Evolutionary conservation across 1,284 basidiomycete genomes (phyloP).

Genomic region (Cutaneotrichosporon spelunceum): DNA sequence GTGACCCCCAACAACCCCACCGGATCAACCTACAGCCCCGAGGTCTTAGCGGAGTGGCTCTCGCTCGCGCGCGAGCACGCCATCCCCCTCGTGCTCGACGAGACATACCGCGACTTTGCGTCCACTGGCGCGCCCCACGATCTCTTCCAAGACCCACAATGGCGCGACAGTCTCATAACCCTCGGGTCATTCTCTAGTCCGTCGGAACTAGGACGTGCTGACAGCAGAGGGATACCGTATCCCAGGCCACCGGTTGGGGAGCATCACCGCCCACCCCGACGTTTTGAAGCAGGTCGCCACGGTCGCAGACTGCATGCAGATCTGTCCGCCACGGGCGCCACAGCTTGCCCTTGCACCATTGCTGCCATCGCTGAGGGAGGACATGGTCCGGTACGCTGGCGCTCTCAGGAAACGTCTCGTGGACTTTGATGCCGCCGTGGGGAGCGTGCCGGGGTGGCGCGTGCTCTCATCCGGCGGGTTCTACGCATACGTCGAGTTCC

Average conservation of each 20-base stretch:
- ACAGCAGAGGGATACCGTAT: slow-evolving; percentile 73
- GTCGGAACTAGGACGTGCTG: slow-evolving; percentile 15
- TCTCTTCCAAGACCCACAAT: slow-evolving; percentile 54
- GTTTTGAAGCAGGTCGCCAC: slow-evolving; percentile 61
- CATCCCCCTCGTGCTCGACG: slow-evolving; percentile 77
- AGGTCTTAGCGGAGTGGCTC: slow-evolving; percentile 63
- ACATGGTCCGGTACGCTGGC: slow-evolving; percentile 57
- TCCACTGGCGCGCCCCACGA: slow-evolving; percentile 43
- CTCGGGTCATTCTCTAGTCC: slow-evolving; percentile 66
- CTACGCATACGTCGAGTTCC: slow-evolving; percentile 72
- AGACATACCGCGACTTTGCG: slow-evolving; percentile 84
- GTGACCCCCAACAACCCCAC: slow-evolving; percentile 64
- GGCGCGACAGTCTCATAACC: slow-evolving; percentile 66
- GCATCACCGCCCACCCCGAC: slow-evolving; percentile 63
- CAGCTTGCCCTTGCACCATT: slow-evolving; percentile 65
- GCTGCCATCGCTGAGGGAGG: slow-evolving; percentile 58
- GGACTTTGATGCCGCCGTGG: slow-evolving; percentile 56
- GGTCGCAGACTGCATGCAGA: slow-evolving; percentile 71
- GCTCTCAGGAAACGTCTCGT: slow-evolving; percentile 60
- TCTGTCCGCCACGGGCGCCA: slow-evolving; percentile 69
- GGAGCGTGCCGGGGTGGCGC: slow-evolving; percentile 59
- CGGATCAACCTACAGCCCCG: slow-evolving; percentile 66
- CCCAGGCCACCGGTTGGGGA: slow-evolving; percentile 78
- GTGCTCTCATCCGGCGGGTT: slow-evolving; percentile 67
- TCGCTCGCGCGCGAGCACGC: slow-evolving; percentile 59